phyloP scores from a whole-genome alignment of 805 yeast species.

The Metschnikowia lunata region DNA sequence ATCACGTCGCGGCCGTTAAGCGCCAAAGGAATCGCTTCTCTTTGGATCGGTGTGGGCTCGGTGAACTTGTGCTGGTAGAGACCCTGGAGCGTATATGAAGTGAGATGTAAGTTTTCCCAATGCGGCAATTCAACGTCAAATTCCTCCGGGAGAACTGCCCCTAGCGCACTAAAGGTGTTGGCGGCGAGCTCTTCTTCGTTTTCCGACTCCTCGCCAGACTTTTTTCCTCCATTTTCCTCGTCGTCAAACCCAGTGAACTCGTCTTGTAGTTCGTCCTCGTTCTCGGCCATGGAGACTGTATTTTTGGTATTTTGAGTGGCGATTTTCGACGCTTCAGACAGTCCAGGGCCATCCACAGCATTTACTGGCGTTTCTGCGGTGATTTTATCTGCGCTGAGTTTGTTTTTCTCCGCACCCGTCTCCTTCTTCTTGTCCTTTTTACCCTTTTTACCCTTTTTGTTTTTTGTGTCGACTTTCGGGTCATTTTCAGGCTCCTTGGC shows the following conservation, averaged over 20 bases:
- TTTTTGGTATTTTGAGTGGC: conserved; percentile 17
- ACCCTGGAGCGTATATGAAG: conserved; percentile 58
- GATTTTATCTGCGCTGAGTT: background rate
- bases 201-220: background rate
- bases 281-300: conserved; percentile 10
- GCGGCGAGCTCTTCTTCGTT: conserved; percentile 19
- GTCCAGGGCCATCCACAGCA: background rate
- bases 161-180: conserved; percentile 26
- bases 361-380: background rate
- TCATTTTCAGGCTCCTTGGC: conserved; percentile 27
- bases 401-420: conserved; percentile 4
- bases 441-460: conserved; percentile 15
- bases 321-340: background rate
- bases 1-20: conserved; percentile 73
- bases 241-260: conserved; percentile 27
- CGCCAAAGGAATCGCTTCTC: conserved; percentile 67
- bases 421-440: conserved; percentile 12
- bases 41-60: conserved; percentile 83
- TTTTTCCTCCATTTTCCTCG: background rate
- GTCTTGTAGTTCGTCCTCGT: conserved; percentile 20
- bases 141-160: conserved; percentile 28
- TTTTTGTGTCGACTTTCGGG: conserved; percentile 17
- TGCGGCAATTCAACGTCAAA: conserved; percentile 49
- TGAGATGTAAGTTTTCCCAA: conserved; percentile 51
- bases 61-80: conserved; percentile 53